Evolutionary conservation across 768 basidiomycete genomes (phyloP), one percentile per base, ranked within the genome.

Genomic region (Trametes elegans): DNA sequence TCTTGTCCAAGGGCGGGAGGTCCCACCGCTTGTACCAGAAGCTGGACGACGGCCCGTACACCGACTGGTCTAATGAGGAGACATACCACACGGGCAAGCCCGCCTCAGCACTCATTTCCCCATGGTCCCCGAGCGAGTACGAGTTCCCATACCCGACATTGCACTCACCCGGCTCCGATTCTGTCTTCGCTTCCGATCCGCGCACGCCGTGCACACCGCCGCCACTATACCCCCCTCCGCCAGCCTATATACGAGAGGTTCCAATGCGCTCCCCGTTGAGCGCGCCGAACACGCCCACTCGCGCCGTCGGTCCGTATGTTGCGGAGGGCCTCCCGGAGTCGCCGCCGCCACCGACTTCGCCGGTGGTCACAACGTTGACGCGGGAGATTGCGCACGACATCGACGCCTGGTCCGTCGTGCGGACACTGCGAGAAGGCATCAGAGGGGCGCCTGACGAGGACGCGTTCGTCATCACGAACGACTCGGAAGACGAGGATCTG

Each of bases 61-160:
- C 53, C 3, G 34, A 38, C 11, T 53, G 44, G 49, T 44, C 51
- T 3, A 49, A 56, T 42, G 49, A 51, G 28, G 49, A 50, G 27
- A 10, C 26, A 7, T 39, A 48, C 29, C 40, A 13, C 6, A 58
- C 54, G 16, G 45, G 49, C 28, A 44, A 41, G n/a, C 65, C 65
- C 3, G 14, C 28, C 14, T 49, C 53, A n/a, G 64, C 64, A 3
- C n/a, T 64, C 23, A 43, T 66, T 21, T 65, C 66, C 8, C 66
- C 66, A 1, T 65, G 63, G 64, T 67, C 63, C 3, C 61, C 62
- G 14, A 44, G 49, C 36, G 66, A 67, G 45, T 56, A 62, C 51
- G 44, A 59, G 8, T 63, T 47, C 26, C 62, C 59, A 7, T 59
- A 57, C 29, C 41, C 57, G 7, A 24, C 49, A 6, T 32, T 53